Conservation (phyloP, 495 filamentous ascomycete genomes). For the Neurospora discreta region DNA sequence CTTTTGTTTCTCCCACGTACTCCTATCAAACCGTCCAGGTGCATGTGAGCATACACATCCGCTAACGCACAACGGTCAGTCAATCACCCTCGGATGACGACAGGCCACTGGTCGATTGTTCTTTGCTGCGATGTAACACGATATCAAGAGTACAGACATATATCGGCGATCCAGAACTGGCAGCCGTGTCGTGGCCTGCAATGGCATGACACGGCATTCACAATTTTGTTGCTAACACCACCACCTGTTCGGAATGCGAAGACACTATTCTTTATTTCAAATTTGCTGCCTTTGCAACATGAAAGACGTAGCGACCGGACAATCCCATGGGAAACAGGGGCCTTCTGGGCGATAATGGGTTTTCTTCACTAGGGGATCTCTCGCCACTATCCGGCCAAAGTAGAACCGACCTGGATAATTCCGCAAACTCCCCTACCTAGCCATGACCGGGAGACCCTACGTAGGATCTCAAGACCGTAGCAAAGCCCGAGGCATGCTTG, state of each 20-base stretch:
- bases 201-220: neutral
- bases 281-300: neutral
- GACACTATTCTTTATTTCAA: neutral
- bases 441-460: neutral
- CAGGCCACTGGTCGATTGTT: neutral
- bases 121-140: neutral
- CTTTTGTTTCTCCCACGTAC: neutral
- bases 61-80: neutral
- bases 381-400: neutral
- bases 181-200: neutral
- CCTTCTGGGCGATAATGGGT: neutral
- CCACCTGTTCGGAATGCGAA: neutral
- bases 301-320: neutral
- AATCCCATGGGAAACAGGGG: neutral
- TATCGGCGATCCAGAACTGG: neutral
- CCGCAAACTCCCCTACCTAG: neutral
- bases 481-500: neutral
- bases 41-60: neutral
- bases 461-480: neutral
- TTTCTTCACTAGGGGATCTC: neutral
- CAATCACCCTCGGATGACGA: neutral
- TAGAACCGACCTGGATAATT: neutral
- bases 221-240: neutral
- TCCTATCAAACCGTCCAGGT: neutral
- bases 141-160: neutral